Base-by-base conservation (phyloP, 225 moss, liverwort and hornwort species). In the Takakia lepidozioides region DNA sequence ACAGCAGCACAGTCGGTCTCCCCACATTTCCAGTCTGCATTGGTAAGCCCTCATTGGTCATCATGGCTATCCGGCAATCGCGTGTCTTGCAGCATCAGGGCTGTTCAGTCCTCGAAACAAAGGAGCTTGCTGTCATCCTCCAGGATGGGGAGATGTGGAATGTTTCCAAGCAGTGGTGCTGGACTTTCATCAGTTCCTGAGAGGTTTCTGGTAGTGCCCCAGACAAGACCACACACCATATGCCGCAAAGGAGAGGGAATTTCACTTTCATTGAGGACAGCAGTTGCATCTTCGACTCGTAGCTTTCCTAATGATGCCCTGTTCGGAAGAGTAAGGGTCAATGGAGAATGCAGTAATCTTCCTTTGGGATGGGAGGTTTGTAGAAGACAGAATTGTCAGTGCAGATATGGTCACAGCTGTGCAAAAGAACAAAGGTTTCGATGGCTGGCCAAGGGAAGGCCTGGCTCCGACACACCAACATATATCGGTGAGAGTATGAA, bases 1-100 rank as follows among this genome's bases (percentile, higher is more conserved):
- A 39, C 47, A 6, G 37, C 20, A 4, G 18, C 30, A 52, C 21
- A 54, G 9, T 29, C 55, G 28, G 38, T 34, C 4, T 40, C 60
- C 9, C 21, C 43, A 18, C 51, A 20, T 21, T 6, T 49, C 20
- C 27, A 8, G 32, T 26, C 49, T n/a, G n/a, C 23, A 32, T 19
- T 20, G 41, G 41, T 17, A 35, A 19, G 15, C 3, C n/a, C n/a
- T n/a, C n/a, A n/a, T n/a, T n/a, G n/a, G n/a, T 10, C 20, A 11
- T 32, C 19, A 51, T 19, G 16, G 10, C 1, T 32, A 19, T 19
- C 34, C 15, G 19, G 30, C 34, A 36, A 21, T 9, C 30, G 4
- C 19, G 19, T 22, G 5, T 20, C 4, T 27, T 3, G 32, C 24
- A 3, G 8, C 32, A 32, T 15, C 9, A 27, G 51, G 51, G 32